Evolutionary conservation across 1,284 basidiomycete genomes (phyloP).

Genomic region (Rhizoctonia solani): DNA sequence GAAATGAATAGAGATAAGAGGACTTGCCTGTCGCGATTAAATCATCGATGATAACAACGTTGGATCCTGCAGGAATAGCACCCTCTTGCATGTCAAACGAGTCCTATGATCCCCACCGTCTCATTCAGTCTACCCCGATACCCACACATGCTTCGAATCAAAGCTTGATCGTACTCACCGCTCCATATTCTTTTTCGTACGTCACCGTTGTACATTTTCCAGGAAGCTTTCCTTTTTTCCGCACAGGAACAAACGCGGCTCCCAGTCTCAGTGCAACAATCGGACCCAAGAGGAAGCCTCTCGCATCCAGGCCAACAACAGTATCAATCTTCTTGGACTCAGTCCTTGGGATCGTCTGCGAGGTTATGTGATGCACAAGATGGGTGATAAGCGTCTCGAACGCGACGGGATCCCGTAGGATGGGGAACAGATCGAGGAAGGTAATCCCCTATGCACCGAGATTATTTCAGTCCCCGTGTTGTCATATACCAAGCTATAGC

Average conservation of each 20-base stretch:
- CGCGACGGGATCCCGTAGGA: slow-evolving; percentile 79
- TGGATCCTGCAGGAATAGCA: slow-evolving; percentile 81
- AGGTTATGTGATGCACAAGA: slow-evolving; percentile 75
- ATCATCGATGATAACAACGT: slow-evolving; percentile 91
- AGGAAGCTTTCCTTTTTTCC: slow-evolving; percentile 94
- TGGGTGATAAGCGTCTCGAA: slow-evolving; percentile 93
- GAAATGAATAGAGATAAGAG: neutral
- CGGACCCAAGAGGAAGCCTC: slow-evolving; percentile 95
- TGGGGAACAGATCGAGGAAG: slow-evolving; percentile 90
- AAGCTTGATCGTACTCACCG: slow-evolving; percentile 53
- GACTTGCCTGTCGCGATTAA: slow-evolving; percentile 89
- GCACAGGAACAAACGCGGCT: slow-evolving; percentile 94
- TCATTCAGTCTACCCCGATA: too few species aligned
- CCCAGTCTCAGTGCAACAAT: slow-evolving; percentile 89
- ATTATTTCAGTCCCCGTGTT: neutral
- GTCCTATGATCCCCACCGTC: slow-evolving; percentile 57
- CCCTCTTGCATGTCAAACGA: slow-evolving; percentile 93
- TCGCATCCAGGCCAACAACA: slow-evolving; percentile 93
- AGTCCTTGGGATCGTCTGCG: slow-evolving; percentile 32
- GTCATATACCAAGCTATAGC: neutral
- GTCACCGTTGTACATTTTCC: slow-evolving; percentile 77
- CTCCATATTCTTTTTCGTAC: slow-evolving; percentile 95
- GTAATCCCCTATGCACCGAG: slow-evolving; percentile 62
- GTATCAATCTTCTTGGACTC: slow-evolving; percentile 77
- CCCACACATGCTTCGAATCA: neutral